Evolutionary conservation across 441 rosid genomes (phyloP).

Genomic region (Arabidopsis lyrata): DNA sequence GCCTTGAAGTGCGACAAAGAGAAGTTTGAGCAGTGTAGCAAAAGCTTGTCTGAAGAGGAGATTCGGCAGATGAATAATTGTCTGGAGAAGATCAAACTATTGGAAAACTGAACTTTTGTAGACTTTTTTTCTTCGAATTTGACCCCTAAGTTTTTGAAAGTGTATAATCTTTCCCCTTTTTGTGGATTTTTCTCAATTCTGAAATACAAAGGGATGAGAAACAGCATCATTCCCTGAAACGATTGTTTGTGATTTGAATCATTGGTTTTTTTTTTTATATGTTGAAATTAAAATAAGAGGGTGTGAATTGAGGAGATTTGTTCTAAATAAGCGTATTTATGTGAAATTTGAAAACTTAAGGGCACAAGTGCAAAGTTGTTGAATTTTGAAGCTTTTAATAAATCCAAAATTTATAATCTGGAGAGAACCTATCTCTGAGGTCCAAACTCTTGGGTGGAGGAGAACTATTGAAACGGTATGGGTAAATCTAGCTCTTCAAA

Average conservation of each 20-base stretch:
- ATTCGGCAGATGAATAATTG: conserved; percentile 64
- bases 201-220: background rate
- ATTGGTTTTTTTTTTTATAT: background rate
- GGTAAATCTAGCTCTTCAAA: conserved; percentile 20
- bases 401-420: background rate
- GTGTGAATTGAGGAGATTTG: background rate
- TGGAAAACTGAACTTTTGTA: conserved; percentile 53
- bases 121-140: background rate
- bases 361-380: conserved; percentile 29
- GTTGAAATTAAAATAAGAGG: background rate
- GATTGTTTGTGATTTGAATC: conserved; percentile 1
- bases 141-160: conserved; percentile 18
- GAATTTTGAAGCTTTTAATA: background rate
- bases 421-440: conserved; percentile 8
- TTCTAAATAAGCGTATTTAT: background rate
- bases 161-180: background rate
- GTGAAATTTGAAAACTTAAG: conserved; percentile 19
- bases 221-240: background rate
- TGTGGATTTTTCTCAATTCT: background rate
- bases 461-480: conserved; percentile 30
- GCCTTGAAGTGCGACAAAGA: conserved; percentile 77
- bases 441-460: conserved; percentile 27
- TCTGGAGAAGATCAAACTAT: conserved; percentile 67
- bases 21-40: conserved; percentile 67
- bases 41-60: conserved; percentile 55